Evolutionary conservation across 2,329 filamentous ascomycete species (phyloP).

Genomic region (Arthrobotrys sphaeroides): DNA sequence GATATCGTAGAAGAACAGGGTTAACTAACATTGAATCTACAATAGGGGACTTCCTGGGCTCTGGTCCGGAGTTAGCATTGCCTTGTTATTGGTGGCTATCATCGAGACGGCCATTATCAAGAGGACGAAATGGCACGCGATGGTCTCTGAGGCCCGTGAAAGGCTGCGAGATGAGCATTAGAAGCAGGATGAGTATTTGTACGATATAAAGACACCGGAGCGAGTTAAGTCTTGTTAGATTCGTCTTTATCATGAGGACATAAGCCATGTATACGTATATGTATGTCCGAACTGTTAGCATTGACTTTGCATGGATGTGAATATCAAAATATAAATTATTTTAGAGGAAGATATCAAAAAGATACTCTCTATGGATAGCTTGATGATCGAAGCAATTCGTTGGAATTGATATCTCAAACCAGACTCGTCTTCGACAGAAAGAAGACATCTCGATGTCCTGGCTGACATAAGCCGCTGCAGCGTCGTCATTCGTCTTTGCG

Average conservation of each 20-base stretch:
- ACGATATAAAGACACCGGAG: background rate
- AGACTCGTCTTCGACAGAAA: background rate
- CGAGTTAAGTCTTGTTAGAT: background rate
- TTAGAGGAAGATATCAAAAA: too few relatives aligned
- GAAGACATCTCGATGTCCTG: background rate
- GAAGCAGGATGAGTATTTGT: background rate
- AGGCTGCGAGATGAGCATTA: slow-evolving; percentile 40
- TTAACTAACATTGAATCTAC: slow-evolving; percentile 5
- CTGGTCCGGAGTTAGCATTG: slow-evolving; percentile 81
- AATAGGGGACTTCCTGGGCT: slow-evolving; percentile 73
- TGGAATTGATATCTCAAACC: background rate
- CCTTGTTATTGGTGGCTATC: slow-evolving; percentile 66
- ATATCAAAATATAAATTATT: background rate
- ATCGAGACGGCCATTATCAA: slow-evolving; percentile 34
- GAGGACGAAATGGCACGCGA: slow-evolving; percentile 47
- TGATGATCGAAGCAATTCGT: too few relatives aligned
- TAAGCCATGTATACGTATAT: background rate
- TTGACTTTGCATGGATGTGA: background rate
- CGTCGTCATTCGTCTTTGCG: slow-evolving; percentile 47
- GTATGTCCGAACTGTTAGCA: background rate
- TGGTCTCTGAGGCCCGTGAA: slow-evolving; percentile 51
- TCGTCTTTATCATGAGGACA: background rate
- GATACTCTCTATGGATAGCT: too few relatives aligned
- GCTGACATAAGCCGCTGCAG: slow-evolving; percentile 50
- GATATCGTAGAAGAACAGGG: background rate